A percentile compares a stretch with the other conserved stretches of the same genome.
Conservation (phyloP, 768 basidiomycete genomes). For the Filobasidium wieringae region DNA sequence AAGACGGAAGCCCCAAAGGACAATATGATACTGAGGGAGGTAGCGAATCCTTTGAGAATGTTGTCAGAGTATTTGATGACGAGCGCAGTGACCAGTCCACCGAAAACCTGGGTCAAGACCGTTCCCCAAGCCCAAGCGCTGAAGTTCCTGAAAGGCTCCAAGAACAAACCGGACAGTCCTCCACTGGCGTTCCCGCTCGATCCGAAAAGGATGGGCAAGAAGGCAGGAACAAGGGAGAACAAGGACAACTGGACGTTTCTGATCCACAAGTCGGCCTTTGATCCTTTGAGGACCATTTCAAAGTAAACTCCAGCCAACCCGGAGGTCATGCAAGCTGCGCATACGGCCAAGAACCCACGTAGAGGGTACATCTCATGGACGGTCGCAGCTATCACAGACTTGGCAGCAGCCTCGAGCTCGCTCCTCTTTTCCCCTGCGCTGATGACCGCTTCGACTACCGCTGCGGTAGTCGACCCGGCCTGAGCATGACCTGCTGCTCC, state of each 20-base stretch:
- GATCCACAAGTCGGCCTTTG: slow-evolving; percentile 82
- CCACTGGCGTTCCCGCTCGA: slow-evolving; percentile 27
- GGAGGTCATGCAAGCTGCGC: slow-evolving; percentile 83
- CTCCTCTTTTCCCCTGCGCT: slow-evolving; percentile 5
- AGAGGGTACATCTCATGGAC: slow-evolving; percentile 56
- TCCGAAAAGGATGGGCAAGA: slow-evolving; percentile 60
- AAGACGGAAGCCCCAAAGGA: slow-evolving; percentile 85
- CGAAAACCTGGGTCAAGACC: slow-evolving; percentile 73
- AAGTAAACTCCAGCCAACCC: slow-evolving; percentile 97
- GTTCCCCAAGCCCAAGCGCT: slow-evolving; percentile 86
- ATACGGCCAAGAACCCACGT: slow-evolving; percentile 80
- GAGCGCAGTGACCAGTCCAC: slow-evolving; percentile 82
- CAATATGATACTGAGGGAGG: slow-evolving; percentile 82
- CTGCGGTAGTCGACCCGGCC: slow-evolving; percentile 13
- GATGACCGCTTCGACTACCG: too few species aligned
- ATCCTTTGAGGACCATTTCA: slow-evolving; percentile 90
- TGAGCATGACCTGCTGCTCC: slow-evolving; percentile 22
- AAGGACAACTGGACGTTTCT: slow-evolving; percentile 91
- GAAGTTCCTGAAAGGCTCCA: slow-evolving; percentile 65
- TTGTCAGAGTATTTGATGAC: slow-evolving; percentile 93
- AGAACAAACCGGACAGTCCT: slow-evolving; percentile 22
- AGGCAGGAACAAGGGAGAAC: slow-evolving; percentile 81
- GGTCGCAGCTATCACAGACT: background rate
- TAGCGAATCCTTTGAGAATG: slow-evolving; percentile 75
- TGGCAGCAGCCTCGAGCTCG: background rate